Evolutionary conservation across 495 filamentous ascomycete genomes (phyloP).

Genomic region (Neurospora sp.): DNA sequence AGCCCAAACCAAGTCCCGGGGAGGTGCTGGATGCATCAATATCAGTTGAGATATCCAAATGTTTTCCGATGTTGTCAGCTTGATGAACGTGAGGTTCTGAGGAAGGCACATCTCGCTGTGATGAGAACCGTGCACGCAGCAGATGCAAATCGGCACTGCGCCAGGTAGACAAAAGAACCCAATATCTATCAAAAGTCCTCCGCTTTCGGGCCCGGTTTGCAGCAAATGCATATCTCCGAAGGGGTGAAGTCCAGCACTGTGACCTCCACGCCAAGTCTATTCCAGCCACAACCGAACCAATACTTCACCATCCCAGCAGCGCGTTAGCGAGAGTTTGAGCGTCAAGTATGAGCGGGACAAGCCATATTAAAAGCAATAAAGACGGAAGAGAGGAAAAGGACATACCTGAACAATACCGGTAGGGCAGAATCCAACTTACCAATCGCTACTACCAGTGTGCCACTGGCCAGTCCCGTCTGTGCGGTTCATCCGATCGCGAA

Average conservation of each 20-base stretch:
- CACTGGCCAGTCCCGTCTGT: not conserved
- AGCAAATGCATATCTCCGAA: not conserved
- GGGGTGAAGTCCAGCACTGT: not conserved
- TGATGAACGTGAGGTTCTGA: not conserved
- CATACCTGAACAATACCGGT: not conserved
- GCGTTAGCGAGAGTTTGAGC: not conserved
- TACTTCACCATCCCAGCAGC: not conserved
- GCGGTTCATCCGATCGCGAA: not conserved
- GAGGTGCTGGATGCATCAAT: not conserved
- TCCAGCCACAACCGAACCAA: not conserved
- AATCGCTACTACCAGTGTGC: not conserved
- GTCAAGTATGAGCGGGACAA: not conserved
- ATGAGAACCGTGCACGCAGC: not conserved
- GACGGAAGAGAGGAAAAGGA: not conserved
- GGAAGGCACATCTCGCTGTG: not conserved
- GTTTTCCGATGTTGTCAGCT: not conserved
- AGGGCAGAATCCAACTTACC: not conserved
- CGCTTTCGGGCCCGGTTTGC: not conserved
- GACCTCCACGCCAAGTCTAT: not conserved
- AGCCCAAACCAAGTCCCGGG: not conserved
- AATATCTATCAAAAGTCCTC: not conserved
- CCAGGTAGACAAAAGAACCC: not conserved
- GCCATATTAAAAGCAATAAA: not conserved
- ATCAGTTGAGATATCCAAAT: not conserved
- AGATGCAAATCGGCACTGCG: not conserved